Base-by-base conservation (phyloP, 352 stramenopile genomes). In the Pythium oligandrum region DNA sequence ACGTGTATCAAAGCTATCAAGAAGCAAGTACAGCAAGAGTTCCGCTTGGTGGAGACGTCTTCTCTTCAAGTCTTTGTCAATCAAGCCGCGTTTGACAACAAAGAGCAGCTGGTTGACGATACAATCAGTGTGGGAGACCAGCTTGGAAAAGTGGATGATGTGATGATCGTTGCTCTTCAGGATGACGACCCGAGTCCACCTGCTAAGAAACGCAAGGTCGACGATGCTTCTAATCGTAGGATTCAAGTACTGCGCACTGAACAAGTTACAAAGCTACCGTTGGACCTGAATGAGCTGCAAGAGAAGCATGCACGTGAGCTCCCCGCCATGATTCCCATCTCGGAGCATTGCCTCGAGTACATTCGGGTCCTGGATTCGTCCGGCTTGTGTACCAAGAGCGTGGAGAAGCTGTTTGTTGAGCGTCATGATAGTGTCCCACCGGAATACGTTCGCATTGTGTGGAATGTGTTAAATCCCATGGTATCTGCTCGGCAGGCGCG, bases 291-390 rank as follows among this genome's bases (percentile, higher is more conserved):
- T 35, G 51, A 4, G 6, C 49, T 57, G 43, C 40, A 50, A 44
- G 17, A 11, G 6, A 17, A 50, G 42, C 35, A 49, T 11, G n/a
- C 48, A 50, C 51, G 51, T 33, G 40, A 57, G 26, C 51, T 57
- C 44, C 40, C 34, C 35, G 43, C 12, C 40, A 57, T 49, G 17
- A 50, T 57, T 34, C 51, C 51, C 33, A 40, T 57, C 42, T 31
- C 51, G 4, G 40, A 57, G 4, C 10, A 40, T 5, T 48, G 44
- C 3, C 3, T 12, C 11, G 7, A 42, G n/a, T 42, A 11, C 6
- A 26, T 57, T 34, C 6, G 6, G 6, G 7, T 44, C 5, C 12
- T 33, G 4, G 51, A 57, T 42, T 50, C 40, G n/a, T 17, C 6
- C 48, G 11, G 42, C 26, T 42, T 7, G 12, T 48, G 33, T 44